Evolutionary conservation across 495 filamentous ascomycete genomes (phyloP), one percentile per base, ranked within the genome.

Genomic region (Aspergillus sclerotioniger): DNA sequence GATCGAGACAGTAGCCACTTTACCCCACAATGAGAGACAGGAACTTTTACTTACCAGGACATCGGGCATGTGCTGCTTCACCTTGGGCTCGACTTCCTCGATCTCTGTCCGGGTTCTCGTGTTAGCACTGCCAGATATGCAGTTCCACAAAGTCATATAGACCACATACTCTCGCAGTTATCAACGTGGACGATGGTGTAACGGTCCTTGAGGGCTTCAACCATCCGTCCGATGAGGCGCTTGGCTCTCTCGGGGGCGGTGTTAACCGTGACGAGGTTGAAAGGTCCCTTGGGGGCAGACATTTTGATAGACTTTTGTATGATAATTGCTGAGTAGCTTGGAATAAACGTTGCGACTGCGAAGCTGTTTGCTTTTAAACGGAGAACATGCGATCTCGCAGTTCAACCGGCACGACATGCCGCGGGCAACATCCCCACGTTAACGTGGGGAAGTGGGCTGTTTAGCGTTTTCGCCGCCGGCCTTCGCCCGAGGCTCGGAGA

Each of bases 261-360:
- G 75, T 88, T 88, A 62, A 89, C 86, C 10, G 85, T 87, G 47
- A 87, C 80, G 19, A 89, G 80, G 51, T 70, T 80, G 70, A 78
- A 88, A 16, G 83, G 82, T 33, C 82, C 83, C 61, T 82, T 78
- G 8, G 72, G 83, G 76, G 66, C 54, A 68, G 76, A 68, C 70
- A 78, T 78, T 35, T 17, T 68, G 64, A 63, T 47, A 33, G 32
- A 39, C 53, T 16, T 44, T 19, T 20, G 39, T 49, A 7, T 12
- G 16, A 8, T 46, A 21, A 3, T 12, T 46, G 21, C 8, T 9
- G n/a, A 32, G 19, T 29, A 43, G 44, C 25, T 29, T 15, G 21
- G 35, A 48, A 48, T 0, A 8, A 37, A n/a, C 12, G 15, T 41
- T 37, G 43, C 25, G 20, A 56, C 29, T 35, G 53, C 51, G 51